Base-by-base conservation (phyloP, 371 early-diverging fungal genomes). In the Entomophthora muscae region DNA sequence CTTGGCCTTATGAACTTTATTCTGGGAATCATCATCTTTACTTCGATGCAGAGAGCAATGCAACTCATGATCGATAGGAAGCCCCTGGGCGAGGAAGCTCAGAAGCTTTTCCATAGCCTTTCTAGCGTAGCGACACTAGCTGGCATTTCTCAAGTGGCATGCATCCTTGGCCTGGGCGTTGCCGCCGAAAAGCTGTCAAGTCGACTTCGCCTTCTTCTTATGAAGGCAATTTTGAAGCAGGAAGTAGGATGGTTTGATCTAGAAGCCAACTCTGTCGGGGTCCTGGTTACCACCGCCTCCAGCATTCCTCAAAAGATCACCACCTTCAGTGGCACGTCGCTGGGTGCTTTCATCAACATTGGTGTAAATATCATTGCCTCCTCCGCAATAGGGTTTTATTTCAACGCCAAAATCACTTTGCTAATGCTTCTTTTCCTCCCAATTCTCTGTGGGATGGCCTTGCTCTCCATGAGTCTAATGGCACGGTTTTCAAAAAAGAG, bases 161-260 rank as follows among this genome's bases (percentile, higher is more conserved):
- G 75, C 64, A 69, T 68, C 10, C 61, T 68, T 57, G 60, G 69
- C 10, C 78, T 79, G 55, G 78, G 76, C 64, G 32, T 70, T 51
- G 74, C 75, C 23, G 79, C 77, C 62, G 83, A 81, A 65, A 71
- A 74, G 3, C 73, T 83, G 59, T 85, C 86, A 5, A 69, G 70
- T 23, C 76, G 85, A 53, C 67, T 88, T 51, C 76, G 88, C 52
- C 72, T 69, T 42, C 57, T 66, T 52, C 65, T 77, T 13, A 86
- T 88, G 75, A 69, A 73, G 23, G 73, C 82, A 21, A 73, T 83
- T 52, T 72, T 87, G 69, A 68, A 73, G 24, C 95, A 93, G 76
- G 91, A 93, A 67, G 82, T 91, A 63, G 85, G 76, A 2, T 95
- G 77, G 68, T 94, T 87, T 73, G 96, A 95, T 70, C 76, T 82